Base-by-base conservation (phyloP, 495 filamentous ascomycete species). In the Aspergillus haitiensis region DNA sequence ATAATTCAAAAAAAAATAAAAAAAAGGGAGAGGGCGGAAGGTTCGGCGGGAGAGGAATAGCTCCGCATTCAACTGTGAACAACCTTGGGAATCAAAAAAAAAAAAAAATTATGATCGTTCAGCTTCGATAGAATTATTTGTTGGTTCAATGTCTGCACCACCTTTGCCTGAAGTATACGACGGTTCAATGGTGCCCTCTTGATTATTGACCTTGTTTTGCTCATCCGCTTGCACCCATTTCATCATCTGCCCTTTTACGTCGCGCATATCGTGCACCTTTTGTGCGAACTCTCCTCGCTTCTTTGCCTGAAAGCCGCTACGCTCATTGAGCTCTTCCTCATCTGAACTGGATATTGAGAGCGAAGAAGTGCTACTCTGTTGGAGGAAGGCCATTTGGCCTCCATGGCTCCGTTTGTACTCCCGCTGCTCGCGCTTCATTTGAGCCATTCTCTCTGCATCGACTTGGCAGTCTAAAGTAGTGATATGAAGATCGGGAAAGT, bases 401-500 rank as follows among this genome's bases (percentile, higher is more conserved):
- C 89, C 88, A 54, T 86, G 82, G 33, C 70, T 71, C 77, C 89
- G 90, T 65, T 83, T 86, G 40, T 72, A 72, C 12, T 85, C 82
- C 32, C 84, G 68, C 61, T 88, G 86, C 65, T 85, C 79, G n/a
- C 75, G 65, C 70, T 90, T 87, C 67, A 92, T 76, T 51, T 73
- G 64, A 1, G 64, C 67, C 81, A 88, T 85, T 35, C 82, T 73
- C 55, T 88, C 81, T 10, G 85, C 87, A 57, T 89, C 88, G 4
- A 65, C 73, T 34, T 78, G 75, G 64, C 88, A 92, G 65, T 91
- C 85, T 52, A 91, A 78, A 0, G 85, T 85, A 0, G 82, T 75
- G 35, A 98, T 70, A 15, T 84, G 82, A 11, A 98, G 71, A 2
- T 91, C 93, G 0, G 86, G 87, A 34, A 98, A 84, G 58, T 89